phyloP scores from a whole-genome alignment of 2,329 filamentous ascomycete species.

The Phialophora expanda region DNA sequence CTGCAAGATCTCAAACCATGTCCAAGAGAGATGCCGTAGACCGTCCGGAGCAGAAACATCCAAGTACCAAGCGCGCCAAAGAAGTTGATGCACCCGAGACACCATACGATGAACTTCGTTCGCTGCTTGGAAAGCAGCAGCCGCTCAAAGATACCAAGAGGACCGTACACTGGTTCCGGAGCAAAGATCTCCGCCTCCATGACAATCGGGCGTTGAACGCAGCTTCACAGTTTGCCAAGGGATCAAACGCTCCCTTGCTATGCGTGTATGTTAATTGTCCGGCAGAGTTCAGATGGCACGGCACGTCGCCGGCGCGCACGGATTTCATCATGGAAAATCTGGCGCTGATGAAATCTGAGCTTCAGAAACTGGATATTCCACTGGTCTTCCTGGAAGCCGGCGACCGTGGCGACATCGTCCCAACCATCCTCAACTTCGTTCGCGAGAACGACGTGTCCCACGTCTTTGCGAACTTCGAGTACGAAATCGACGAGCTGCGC shows the following conservation, averaged over 20 bases:
- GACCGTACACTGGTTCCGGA: conserved; percentile 59
- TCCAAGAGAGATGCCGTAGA: conserved; percentile 41
- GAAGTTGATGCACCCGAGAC: conserved; percentile 52
- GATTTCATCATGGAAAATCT: conserved; percentile 57
- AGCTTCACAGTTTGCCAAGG: conserved; percentile 54
- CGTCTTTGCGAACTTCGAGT: conserved; percentile 56
- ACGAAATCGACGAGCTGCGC: conserved; percentile 53
- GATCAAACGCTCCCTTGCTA: conserved; percentile 50
- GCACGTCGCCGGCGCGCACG: conserved; percentile 55
- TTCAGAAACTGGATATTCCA: conserved; percentile 57
- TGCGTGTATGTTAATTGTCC: conserved; percentile 55
- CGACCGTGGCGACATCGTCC: conserved; percentile 51
- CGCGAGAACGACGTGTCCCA: conserved; percentile 54
- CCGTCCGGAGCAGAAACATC: conserved; percentile 48
- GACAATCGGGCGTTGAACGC: conserved; percentile 57
- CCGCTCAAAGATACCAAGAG: conserved; percentile 48
- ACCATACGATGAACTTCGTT: conserved; percentile 51
- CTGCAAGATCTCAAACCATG: conserved; percentile 32
- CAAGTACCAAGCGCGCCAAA: conserved; percentile 57
- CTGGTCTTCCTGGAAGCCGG: conserved; percentile 53
- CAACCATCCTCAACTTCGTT: conserved; percentile 51
- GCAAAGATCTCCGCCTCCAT: conserved; percentile 57
- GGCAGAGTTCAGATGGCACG: conserved; percentile 58
- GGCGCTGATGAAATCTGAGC: conserved; percentile 52
- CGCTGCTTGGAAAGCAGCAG: conserved; percentile 48